Evolutionary conservation across 202 grass and related monocot genomes (phyloP).

Genomic region (Bolboschoenoplectus hybrid): DNA sequence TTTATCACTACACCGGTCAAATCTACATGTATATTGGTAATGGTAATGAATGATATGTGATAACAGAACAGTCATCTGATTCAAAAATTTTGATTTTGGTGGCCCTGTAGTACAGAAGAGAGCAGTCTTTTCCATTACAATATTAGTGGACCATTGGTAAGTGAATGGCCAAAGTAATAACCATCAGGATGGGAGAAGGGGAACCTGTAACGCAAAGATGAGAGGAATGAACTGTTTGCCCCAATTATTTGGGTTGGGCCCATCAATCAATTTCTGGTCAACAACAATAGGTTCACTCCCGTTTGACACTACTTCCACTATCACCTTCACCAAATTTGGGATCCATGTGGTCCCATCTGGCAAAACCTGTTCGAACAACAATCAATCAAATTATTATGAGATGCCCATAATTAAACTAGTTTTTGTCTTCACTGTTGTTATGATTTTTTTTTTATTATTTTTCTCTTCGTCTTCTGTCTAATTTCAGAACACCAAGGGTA

Average conservation of each 20-base stretch:
- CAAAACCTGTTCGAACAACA: constrained; percentile 56
- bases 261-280: constrained; percentile 95
- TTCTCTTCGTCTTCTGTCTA: neutral
- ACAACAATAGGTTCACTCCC: constrained; percentile 73
- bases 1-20: neutral
- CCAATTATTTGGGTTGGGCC: constrained; percentile 81
- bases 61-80: neutral
- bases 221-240: constrained; percentile 88
- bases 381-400: neutral
- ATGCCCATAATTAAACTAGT: neutral
- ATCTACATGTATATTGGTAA: neutral
- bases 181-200: neutral
- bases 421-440: neutral
- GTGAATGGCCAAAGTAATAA: neutral
- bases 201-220: constrained; percentile 75
- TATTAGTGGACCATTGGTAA: neutral
- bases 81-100: constrained; percentile 3
- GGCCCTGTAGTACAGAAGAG: neutral
- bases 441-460: neutral
- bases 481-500: neutral
- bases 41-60: neutral
- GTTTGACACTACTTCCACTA: constrained; percentile 74
- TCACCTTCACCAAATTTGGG: constrained; percentile 83
- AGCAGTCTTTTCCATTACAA: neutral
- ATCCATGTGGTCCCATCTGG: constrained; percentile 84